phyloP scores from a whole-genome alignment of 2,329 filamentous ascomycete species.

The Pseudocercospora ulei region DNA sequence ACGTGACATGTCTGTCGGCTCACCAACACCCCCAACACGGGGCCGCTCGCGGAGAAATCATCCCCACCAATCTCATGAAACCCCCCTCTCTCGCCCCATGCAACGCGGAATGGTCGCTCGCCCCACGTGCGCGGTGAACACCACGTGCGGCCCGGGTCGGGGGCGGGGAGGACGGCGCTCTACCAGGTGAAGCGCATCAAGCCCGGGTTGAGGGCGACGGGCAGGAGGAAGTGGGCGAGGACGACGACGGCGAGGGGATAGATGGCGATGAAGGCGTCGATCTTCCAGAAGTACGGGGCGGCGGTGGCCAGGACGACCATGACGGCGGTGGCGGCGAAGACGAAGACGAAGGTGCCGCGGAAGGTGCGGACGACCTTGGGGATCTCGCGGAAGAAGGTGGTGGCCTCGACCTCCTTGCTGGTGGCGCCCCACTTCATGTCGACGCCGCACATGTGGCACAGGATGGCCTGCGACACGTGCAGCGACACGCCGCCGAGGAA shows the following conservation, averaged over 20 bases:
- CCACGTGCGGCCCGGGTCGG: conserved; percentile 56
- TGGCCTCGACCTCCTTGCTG: conserved; percentile 49
- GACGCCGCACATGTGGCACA: conserved; percentile 37
- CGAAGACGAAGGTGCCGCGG: conserved; percentile 48
- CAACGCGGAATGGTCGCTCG: conserved; percentile 9
- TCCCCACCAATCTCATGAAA: too few relatives aligned
- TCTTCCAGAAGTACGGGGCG: conserved; percentile 48
- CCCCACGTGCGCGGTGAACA: conserved; percentile 36
- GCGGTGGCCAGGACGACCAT: conserved; percentile 45
- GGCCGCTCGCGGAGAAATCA: too few relatives aligned
- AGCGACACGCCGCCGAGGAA: conserved; percentile 38
- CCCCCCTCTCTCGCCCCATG: conserved; percentile 14
- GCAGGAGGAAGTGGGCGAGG: conserved; percentile 49
- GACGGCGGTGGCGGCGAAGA: conserved; percentile 39
- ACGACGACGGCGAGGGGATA: conserved; percentile 49
- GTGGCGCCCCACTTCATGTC: conserved; percentile 48
- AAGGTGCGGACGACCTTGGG: conserved; percentile 49
- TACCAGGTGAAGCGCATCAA: conserved; percentile 56
- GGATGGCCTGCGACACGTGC: conserved; percentile 37
- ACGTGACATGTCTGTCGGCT: too few relatives aligned
- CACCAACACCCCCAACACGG: too few relatives aligned
- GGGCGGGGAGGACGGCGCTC: conserved; percentile 45
- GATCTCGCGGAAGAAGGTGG: conserved; percentile 50
- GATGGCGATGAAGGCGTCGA: conserved; percentile 51
- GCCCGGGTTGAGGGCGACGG: conserved; percentile 53